Percentiles rank a stretch among this genome's conserved stretches.
These are phyloP conservation scores for Cyberlindnera euphorbiiphila DNA, from an alignment of 805 yeast genomes.

Conservation along the genomic window DNA sequence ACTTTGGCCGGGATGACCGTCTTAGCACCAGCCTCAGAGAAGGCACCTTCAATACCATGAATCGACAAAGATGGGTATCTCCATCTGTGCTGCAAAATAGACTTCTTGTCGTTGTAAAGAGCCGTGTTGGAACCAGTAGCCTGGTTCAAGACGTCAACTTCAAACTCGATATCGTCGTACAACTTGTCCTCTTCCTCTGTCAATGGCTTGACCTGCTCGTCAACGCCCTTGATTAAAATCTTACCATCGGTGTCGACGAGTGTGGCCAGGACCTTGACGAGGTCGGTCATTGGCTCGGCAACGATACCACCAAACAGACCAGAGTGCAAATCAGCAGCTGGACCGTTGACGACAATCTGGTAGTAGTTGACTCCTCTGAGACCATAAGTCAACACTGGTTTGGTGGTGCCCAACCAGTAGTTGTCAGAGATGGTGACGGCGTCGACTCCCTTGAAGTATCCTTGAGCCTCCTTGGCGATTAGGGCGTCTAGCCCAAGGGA, in stretches of 20 bases:
- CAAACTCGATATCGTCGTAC: constrained; percentile 83
- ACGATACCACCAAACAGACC: constrained; percentile 97
- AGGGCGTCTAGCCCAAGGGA: constrained; percentile 85
- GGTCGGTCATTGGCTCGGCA: constrained; percentile 96
- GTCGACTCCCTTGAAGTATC: constrained; percentile 83
- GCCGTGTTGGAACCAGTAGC: constrained; percentile 89
- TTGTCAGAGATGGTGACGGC: constrained; percentile 96
- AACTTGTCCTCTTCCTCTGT: constrained; percentile 74
- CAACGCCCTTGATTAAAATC: constrained; percentile 82
- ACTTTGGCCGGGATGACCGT: constrained; percentile 97
- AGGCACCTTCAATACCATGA: constrained; percentile 98
- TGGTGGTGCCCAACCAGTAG: constrained; percentile 97
- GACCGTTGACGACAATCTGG: constrained; percentile 78
- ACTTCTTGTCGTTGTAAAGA: constrained; percentile 70
- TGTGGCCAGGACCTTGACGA: constrained; percentile 68
- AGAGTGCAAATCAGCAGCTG: constrained; percentile 95
- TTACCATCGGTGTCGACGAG: constrained; percentile 81
- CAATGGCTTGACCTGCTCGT: constrained; percentile 93
- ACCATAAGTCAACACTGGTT: constrained; percentile 97
- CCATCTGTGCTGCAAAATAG: constrained; percentile 97
- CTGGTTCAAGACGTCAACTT: constrained; percentile 75
- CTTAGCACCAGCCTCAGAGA: constrained; percentile 92
- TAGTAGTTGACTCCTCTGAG: constrained; percentile 96
- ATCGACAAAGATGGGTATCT: constrained; percentile 93
- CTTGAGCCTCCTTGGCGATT: constrained; percentile 71